A percentile compares a stretch with the other conserved stretches of the same genome.
Conservation (phyloP, 2,329 filamentous ascomycete genomes). For the Elsinoe perseae region DNA sequence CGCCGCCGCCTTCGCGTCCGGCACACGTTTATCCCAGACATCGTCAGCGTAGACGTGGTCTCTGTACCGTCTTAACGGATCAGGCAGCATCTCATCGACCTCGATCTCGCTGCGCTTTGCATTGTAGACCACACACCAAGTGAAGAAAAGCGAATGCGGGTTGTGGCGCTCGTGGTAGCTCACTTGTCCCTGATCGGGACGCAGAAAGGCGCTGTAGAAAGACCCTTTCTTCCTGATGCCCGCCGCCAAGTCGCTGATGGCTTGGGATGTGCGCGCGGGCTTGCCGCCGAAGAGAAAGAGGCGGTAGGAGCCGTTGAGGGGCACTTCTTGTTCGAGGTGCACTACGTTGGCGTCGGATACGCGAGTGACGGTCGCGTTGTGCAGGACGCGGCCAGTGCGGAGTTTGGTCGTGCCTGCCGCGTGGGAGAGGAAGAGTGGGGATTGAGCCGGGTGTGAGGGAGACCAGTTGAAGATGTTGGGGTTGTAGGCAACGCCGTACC, state of each 20-base stretch:
- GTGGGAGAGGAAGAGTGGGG: conserved; percentile 58
- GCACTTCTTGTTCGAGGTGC: conserved; percentile 82
- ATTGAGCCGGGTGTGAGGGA: conserved; percentile 60
- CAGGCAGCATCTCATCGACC: conserved; percentile 62
- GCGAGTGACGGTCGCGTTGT: conserved; percentile 72
- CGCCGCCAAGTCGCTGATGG: conserved; percentile 62
- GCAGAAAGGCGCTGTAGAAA: conserved; percentile 62
- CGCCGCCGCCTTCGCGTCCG: conserved; percentile 62
- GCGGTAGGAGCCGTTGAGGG: conserved; percentile 79
- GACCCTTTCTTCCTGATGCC: conserved; percentile 58
- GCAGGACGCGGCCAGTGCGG: conserved; percentile 66
- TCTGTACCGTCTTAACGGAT: conserved; percentile 63
- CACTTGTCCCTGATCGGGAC: conserved; percentile 54
- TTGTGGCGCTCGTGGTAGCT: conserved; percentile 75
- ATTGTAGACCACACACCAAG: conserved; percentile 68
- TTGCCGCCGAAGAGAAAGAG: conserved; percentile 79
- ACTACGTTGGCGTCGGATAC: conserved; percentile 85
- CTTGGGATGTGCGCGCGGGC: conserved; percentile 50
- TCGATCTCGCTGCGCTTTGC: conserved; percentile 61
- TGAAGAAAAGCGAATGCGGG: conserved; percentile 77
- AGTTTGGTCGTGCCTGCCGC: conserved; percentile 50
- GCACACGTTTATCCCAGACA: conserved; percentile 61
- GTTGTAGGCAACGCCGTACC: conserved; percentile 81
- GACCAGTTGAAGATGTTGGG: conserved; percentile 82
- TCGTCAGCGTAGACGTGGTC: conserved; percentile 85